A percentile compares a stretch with the other conserved stretches of the same genome.
Evolutionary conservation across 805 yeast genomes (phyloP).

Genomic region (Metschnikowia noctiluminum): DNA sequence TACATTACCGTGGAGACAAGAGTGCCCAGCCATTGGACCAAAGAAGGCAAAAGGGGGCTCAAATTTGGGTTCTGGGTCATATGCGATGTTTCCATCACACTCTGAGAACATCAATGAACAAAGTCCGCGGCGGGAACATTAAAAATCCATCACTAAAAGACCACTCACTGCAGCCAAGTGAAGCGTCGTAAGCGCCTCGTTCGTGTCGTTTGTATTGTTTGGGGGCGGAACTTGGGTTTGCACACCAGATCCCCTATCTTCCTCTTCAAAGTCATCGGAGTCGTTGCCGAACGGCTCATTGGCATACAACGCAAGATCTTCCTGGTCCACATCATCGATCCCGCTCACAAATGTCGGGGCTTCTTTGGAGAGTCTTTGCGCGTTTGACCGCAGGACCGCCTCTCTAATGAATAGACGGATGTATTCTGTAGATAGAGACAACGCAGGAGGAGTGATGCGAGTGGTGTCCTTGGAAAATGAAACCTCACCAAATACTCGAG

Average conservation of each 20-base stretch:
- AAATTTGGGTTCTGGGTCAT: conserved; percentile 29
- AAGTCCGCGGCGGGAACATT: not conserved
- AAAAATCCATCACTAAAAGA: conserved; percentile 54
- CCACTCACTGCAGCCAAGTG: conserved; percentile 58
- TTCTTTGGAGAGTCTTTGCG: conserved; percentile 39
- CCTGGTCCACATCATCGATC: conserved; percentile 26
- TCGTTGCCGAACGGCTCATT: conserved; percentile 12
- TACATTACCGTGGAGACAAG: conserved; percentile 26
- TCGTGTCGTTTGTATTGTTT: conserved; percentile 17
- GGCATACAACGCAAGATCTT: conserved; percentile 6
- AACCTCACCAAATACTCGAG: conserved; percentile 49
- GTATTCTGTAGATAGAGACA: conserved; percentile 52
- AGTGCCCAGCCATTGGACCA: conserved; percentile 22
- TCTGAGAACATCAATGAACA: no score
- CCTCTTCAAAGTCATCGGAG: conserved; percentile 17
- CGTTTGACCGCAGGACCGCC: conserved; percentile 57
- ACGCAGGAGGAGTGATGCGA: conserved; percentile 45
- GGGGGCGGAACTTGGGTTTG: conserved; percentile 16
- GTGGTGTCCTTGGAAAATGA: conserved; percentile 47
- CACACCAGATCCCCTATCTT: conserved; percentile 15
- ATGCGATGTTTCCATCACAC: conserved; percentile 1
- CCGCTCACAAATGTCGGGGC: conserved; percentile 28
- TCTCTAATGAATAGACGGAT: conserved; percentile 54
- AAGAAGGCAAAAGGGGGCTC: conserved; percentile 16
- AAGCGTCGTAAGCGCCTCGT: conserved; percentile 46